These are phyloP conservation scores for Bryum argenteum DNA, from an alignment of 225 moss, liverwort and hornwort genomes.

Conservation along the genomic window DNA sequence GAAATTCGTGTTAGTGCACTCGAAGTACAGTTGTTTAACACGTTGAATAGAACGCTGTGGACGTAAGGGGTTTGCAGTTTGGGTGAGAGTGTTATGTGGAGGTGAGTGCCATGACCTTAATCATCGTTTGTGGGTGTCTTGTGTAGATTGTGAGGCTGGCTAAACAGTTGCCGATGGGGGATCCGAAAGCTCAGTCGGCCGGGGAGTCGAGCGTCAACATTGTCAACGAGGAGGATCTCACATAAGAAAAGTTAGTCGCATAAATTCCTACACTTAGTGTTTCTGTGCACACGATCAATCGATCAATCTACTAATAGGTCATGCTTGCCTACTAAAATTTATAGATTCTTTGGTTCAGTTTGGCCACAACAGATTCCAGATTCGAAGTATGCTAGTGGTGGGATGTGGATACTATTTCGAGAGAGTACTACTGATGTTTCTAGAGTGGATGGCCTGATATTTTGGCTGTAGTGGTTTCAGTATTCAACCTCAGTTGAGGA, in stretches of 20 bases:
- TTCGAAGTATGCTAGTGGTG: background rate
- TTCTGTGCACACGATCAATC: constrained; percentile 13
- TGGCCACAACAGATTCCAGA: background rate
- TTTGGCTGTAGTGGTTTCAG: constrained; percentile 26
- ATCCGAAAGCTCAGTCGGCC: constrained; percentile 36
- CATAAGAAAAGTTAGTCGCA: constrained; percentile 38
- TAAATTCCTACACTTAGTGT: background rate
- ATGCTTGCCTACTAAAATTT: too few species aligned
- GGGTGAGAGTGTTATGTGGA: constrained; percentile 2
- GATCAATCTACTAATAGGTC: constrained; percentile 9
- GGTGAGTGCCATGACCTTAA: constrained; percentile 6
- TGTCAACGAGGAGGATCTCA: constrained; percentile 57
- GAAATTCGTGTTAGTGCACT: background rate
- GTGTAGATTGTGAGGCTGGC: constrained; percentile 84
- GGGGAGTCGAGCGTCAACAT: constrained; percentile 48
- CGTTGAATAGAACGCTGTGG: background rate
- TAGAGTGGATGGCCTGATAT: background rate
- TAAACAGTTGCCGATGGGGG: constrained; percentile 73
- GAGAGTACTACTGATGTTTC: background rate
- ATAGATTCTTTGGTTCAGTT: constrained; percentile 8
- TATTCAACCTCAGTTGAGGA: constrained; percentile 11
- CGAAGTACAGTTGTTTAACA: background rate
- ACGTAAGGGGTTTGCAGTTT: background rate
- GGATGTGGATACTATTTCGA: constrained; percentile 1
- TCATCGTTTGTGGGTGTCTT: constrained; percentile 16